A percentile compares a stretch with the other conserved stretches of the same genome.
phyloP scores from a whole-genome alignment of 768 basidiomycete genomes.

The Podaxis carcinomalis region DNA sequence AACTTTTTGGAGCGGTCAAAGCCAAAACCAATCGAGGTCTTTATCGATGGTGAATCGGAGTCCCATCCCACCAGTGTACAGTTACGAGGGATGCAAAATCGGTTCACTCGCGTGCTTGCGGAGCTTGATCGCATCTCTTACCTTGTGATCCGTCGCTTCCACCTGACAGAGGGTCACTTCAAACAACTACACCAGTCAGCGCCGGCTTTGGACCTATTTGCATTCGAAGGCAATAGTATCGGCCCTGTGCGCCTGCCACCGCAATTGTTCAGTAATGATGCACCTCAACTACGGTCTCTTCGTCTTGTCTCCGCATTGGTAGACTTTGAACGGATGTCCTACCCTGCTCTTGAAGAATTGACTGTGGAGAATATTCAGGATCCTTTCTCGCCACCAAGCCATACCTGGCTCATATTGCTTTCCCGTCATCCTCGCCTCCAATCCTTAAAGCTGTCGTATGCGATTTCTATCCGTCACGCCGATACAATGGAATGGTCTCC shows the following conservation, averaged over 20 bases:
- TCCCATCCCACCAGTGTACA: background rate
- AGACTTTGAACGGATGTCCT: background rate
- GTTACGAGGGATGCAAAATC: background rate
- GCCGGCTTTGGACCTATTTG: background rate
- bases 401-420: background rate
- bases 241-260: background rate
- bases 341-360: background rate
- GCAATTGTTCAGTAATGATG: background rate
- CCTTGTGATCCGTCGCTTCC: background rate
- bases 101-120: background rate
- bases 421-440: background rate
- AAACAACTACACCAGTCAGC: background rate
- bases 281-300: background rate
- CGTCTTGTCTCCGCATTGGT: background rate
- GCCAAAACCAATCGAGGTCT: background rate
- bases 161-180: background rate
- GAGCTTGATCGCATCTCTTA: slow-evolving; percentile 1
- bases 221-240: background rate
- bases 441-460: background rate
- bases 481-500: background rate
- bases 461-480: background rate
- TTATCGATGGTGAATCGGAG: background rate
- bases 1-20: background rate
- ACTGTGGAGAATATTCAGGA: background rate
- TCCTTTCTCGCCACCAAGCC: background rate